These are phyloP conservation scores for Stentor roeselii DNA, from an alignment of 73 alveolate species.

Conservation along the genomic window DNA sequence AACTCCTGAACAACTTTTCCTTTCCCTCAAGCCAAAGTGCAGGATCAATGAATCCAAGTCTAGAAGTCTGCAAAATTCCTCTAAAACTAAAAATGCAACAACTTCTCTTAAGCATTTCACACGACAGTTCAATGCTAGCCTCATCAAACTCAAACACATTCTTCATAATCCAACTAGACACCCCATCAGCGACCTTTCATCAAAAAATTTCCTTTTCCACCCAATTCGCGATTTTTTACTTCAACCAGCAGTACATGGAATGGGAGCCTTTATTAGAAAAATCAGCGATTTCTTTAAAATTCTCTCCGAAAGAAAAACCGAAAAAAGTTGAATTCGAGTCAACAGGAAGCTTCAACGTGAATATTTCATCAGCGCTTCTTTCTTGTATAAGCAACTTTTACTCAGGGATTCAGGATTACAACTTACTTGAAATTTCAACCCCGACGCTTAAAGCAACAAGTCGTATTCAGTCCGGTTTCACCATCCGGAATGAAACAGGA, in stretches of 20 bases:
- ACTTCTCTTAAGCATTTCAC: constrained; percentile 20
- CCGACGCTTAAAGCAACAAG: not conserved
- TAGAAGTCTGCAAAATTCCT: not conserved
- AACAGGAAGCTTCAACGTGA: not conserved
- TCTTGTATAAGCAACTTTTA: not conserved
- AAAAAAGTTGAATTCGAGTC: not conserved
- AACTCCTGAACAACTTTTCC: not conserved
- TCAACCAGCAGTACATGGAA: constrained; percentile 24
- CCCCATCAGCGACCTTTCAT: not conserved
- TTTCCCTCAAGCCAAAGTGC: no score
- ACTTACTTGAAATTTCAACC: not conserved
- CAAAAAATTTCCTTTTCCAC: not conserved
- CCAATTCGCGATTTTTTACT: not conserved
- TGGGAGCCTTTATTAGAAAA: constrained; percentile 33
- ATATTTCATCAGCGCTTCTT: not conserved
- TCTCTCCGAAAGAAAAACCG: not conserved
- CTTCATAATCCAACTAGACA: not conserved
- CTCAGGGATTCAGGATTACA: not conserved
- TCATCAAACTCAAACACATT: not conserved
- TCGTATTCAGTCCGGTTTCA: not conserved
- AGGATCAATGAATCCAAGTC: no score
- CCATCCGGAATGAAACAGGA: constrained; percentile 24
- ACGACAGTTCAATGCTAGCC: not conserved
- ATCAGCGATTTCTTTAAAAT: not conserved
- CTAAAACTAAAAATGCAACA: not conserved